Evolutionary conservation across 2,329 filamentous ascomycete genomes (phyloP), one percentile per base, ranked within the genome.

Genomic region (Diaporthe nobilis): DNA sequence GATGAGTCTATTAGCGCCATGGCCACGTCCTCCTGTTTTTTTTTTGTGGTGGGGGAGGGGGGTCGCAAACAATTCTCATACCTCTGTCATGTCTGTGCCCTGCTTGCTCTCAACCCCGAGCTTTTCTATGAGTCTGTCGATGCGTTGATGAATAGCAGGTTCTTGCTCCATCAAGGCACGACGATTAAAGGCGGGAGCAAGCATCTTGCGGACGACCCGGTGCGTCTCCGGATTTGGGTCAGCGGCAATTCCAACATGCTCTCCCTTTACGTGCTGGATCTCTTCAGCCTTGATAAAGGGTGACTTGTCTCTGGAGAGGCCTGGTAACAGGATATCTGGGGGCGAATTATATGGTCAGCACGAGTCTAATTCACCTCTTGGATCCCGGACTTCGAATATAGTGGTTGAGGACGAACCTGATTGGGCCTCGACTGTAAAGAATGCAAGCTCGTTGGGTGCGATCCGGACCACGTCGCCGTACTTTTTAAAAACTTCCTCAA

Each of bases 401-500:
- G 49, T 25, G 12, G n/a, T 12, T 25, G 7, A 6, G 53, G 55
- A n/a, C 55, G 55, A 58, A 60, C 57, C 34, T 60, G 57, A 60
- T 39, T 60, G 31, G 22, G 57, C 57, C 5, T 60, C 57, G 34
- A 60, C 34, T 1, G 20, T 60, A 39, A 60, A 60, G 22, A 60
- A 60, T 17, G 57, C 57, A 37, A 60, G 57, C 22, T 60, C 57
- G 22, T 60, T 60, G 12, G 57, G 57, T n/a, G 57, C 57, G 13
- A 60, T 60, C 22, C 57, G 34, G 10, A 60, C 57, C 12, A 60
- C 57, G 2, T 60, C 57, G 57, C 57, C 57, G 12, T 60, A 60
- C 15, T 25, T n/a, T 22, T 60, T 60, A 12, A 60, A 60, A 2
- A 17, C 34, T 8, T n/a, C 34, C 13, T 60, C 57, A 37, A 60